Evolutionary conservation across 2,329 filamentous ascomycete species (phyloP).

Genomic region (Colletotrichum liaoningense): DNA sequence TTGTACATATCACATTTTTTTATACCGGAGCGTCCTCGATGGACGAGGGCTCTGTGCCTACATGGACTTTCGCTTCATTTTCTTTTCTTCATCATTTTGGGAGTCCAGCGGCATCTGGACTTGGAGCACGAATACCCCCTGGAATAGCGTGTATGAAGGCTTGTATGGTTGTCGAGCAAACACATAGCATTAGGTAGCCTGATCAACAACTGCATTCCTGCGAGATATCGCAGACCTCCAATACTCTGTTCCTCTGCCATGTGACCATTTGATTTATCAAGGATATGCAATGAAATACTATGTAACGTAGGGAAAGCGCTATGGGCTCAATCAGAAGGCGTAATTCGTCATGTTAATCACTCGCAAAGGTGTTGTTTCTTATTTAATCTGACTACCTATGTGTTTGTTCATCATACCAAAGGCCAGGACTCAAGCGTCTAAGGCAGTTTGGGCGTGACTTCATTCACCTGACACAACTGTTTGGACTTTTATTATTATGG

Average conservation of each 20-base stretch:
- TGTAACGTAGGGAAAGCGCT: too few species aligned
- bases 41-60: slow-evolving; percentile 12
- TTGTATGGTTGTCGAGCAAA: slow-evolving; percentile 34
- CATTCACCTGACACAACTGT: not conserved
- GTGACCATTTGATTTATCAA: not conserved
- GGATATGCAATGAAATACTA: too few species aligned
- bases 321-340: too few species aligned
- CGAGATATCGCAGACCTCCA: slow-evolving; percentile 35
- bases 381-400: not conserved
- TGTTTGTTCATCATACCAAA: not conserved
- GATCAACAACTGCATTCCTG: slow-evolving; percentile 36
- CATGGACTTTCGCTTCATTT: slow-evolving; percentile 32
- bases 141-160: slow-evolving; percentile 36
- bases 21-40: slow-evolving; percentile 12
- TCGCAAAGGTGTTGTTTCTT: too few species aligned
- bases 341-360: too few species aligned
- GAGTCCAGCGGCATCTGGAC: slow-evolving; percentile 30
- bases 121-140: slow-evolving; percentile 35
- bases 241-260: not conserved
- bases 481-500: not conserved
- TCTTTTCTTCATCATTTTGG: not conserved
- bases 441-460: not conserved
- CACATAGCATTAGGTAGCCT: slow-evolving; percentile 36
- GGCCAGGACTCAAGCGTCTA: not conserved
- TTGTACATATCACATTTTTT: slow-evolving; percentile 33